Evolutionary conservation across 1,139 yeast species (phyloP).

Genomic region (Protomyces inundatus): DNA sequence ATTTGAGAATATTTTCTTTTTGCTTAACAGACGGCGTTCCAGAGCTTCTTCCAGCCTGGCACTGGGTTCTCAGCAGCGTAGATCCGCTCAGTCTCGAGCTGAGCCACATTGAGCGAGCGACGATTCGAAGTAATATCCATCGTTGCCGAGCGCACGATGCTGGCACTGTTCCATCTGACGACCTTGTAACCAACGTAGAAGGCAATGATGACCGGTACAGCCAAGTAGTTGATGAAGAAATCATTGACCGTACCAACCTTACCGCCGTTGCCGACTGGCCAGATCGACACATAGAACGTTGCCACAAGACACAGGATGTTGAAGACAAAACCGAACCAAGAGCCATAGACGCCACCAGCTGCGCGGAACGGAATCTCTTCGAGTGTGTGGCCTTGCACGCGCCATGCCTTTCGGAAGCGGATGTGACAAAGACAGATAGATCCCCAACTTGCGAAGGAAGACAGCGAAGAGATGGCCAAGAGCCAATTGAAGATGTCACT

Average conservation of each 20-base stretch:
- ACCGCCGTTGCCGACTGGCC: slow-evolving; percentile 50
- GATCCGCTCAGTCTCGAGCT: slow-evolving; percentile 18
- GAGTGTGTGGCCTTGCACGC: slow-evolving; percentile 56
- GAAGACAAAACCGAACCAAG: slow-evolving; percentile 57
- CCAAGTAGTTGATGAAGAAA: slow-evolving; percentile 53
- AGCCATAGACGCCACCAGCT: slow-evolving; percentile 67
- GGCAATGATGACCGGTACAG: slow-evolving; percentile 48
- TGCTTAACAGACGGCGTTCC: slow-evolving; percentile 5
- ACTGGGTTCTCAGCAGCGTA: slow-evolving; percentile 5
- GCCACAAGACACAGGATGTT: slow-evolving; percentile 62
- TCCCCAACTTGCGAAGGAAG: slow-evolving; percentile 77
- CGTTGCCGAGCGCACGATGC: slow-evolving; percentile 7
- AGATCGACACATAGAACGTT: slow-evolving; percentile 74
- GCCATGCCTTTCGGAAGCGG: slow-evolving; percentile 71
- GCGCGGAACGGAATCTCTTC: slow-evolving; percentile 66
- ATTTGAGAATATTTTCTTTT: background rate
- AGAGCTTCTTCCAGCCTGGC: slow-evolving; percentile 14
- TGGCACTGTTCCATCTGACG: slow-evolving; percentile 8
- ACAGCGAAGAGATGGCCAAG: slow-evolving; percentile 69
- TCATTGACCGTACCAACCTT: slow-evolving; percentile 33
- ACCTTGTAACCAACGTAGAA: slow-evolving; percentile 50
- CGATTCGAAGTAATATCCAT: slow-evolving; percentile 21
- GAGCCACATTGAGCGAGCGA: slow-evolving; percentile 13
- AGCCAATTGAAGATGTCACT: slow-evolving; percentile 74
- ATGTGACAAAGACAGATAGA: slow-evolving; percentile 67